Evolutionary conservation across 345 rosid species (phyloP), one percentile per base, ranked within the genome.

Genomic region (Mallotus nudiflorus): DNA sequence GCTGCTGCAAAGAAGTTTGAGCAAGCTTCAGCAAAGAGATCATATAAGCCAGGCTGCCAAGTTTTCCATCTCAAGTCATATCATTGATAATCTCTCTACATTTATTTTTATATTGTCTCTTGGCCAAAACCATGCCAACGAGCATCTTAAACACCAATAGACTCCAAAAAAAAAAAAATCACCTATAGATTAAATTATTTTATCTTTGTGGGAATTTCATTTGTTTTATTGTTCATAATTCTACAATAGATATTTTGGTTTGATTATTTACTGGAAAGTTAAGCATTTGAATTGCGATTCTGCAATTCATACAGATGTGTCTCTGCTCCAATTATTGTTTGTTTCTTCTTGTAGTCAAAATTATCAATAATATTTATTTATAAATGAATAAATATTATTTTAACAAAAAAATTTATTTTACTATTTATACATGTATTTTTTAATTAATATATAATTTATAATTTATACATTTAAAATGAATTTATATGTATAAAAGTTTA

Each of bases 51-150:
- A 7, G 80, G 83, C 65, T 91, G 98, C 75, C 97, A 90, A 77
- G 85, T 94, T 76, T 94, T 94, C 86, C 98, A 91, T 78, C 78
- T 94, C 49, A 85, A 86, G 71, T 79, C 96, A 13, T 69, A 75
- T 73, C 84, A 81, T 65, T 88, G 82, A 88, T 54, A 50, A 61
- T 31, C 42, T 42, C 39, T 65, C 31, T 5, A 42, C 65, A 69
- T 16, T 64, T n/a, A n/a, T n/a, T n/a, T n/a, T 19, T 18, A 14
- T n/a, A 15, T 28, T n/a, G 1, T 48, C 46, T 50, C 28, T 44
- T 39, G 18, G 42, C 51, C 27, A 25, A 57, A 70, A 27, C 67
- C 29, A 25, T 51, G 62, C 62, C 61, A 16, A 63, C 65, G 53
- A 68, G 28, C 49, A 16, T 18, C 54, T 55, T 66, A 13, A 12